Percentiles rank a stretch among this genome's conserved stretches.
Evolutionary conservation across 495 filamentous ascomycete species (phyloP).

Genomic region (Lophiotrema nucula): DNA sequence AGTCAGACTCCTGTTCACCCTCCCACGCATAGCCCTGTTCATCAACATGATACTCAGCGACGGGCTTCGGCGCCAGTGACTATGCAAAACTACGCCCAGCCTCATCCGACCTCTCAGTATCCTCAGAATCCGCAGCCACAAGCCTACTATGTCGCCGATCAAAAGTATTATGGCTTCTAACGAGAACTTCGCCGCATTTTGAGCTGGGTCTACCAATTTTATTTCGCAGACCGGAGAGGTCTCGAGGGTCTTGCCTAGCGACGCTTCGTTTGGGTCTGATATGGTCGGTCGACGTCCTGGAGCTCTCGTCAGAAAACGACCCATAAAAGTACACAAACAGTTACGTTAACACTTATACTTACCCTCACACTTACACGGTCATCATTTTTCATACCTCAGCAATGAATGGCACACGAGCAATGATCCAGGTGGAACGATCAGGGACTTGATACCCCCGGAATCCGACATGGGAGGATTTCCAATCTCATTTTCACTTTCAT

Average conservation of each 20-base stretch:
- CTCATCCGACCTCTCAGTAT: neutral
- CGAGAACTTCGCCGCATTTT: too few species aligned
- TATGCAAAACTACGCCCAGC: constrained; percentile 5
- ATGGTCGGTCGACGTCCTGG: too few species aligned
- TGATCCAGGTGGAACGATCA: neutral
- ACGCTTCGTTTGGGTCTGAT: neutral
- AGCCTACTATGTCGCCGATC: constrained; percentile 14
- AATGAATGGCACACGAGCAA: neutral
- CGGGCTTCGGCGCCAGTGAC: constrained; percentile 22
- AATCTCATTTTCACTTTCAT: neutral
- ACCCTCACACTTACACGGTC: neutral
- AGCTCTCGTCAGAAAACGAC: too few species aligned
- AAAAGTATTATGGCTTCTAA: too few species aligned
- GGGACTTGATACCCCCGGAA: neutral
- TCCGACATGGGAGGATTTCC: too few species aligned
- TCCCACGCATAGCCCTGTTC: neutral
- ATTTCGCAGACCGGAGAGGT: neutral
- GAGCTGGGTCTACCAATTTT: too few species aligned
- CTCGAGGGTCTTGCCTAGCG: neutral
- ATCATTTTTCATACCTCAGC: neutral
- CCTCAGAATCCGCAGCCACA: constrained; percentile 2
- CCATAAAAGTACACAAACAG: too few species aligned
- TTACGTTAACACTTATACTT: too few species aligned
- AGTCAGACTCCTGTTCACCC: constrained; percentile 1
- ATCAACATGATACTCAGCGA: constrained; percentile 18